Conservation (phyloP, 352 stramenopile species). For the Phytopythium kandeliae region DNA sequence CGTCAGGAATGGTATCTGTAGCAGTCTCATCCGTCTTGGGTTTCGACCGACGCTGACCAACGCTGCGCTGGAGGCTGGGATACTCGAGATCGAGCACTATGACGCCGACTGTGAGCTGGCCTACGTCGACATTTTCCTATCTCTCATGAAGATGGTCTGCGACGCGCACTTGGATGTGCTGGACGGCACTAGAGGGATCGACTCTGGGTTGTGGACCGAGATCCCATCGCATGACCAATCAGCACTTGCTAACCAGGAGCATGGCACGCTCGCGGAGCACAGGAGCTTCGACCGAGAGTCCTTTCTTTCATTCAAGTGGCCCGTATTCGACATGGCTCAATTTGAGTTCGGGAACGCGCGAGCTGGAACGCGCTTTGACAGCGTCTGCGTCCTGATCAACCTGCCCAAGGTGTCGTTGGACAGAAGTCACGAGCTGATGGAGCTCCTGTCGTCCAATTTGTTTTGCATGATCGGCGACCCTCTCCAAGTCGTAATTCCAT, state of each 20-base stretch:
- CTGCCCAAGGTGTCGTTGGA: slow-evolving; percentile 72
- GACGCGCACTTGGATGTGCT: slow-evolving; percentile 59
- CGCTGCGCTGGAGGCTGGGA: slow-evolving; percentile 47
- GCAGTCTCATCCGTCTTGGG: slow-evolving; percentile 35
- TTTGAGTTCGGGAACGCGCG: slow-evolving; percentile 85
- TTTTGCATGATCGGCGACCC: slow-evolving; percentile 79
- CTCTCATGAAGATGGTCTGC: slow-evolving; percentile 64
- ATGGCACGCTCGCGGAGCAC: not conserved
- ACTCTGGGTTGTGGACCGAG: not conserved
- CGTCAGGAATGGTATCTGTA: slow-evolving; percentile 49
- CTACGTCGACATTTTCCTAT: slow-evolving; percentile 81
- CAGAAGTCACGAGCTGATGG: slow-evolving; percentile 66
- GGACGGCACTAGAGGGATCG: slow-evolving; percentile 1
- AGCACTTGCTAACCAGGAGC: not conserved
- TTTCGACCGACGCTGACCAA: slow-evolving; percentile 40
- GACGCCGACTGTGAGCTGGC: slow-evolving; percentile 67
- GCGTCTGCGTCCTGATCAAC: slow-evolving; percentile 80
- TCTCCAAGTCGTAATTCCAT: slow-evolving; percentile 80
- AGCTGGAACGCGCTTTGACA: slow-evolving; percentile 71
- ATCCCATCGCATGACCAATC: not conserved
- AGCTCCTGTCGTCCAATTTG: slow-evolving; percentile 64
- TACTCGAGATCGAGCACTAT: slow-evolving; percentile 62
- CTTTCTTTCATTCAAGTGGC: slow-evolving; percentile 73
- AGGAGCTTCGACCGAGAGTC: not conserved
- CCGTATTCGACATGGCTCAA: slow-evolving; percentile 86